Base-by-base conservation (phyloP, 768 basidiomycete genomes). In the Podaxis sp. region DNA sequence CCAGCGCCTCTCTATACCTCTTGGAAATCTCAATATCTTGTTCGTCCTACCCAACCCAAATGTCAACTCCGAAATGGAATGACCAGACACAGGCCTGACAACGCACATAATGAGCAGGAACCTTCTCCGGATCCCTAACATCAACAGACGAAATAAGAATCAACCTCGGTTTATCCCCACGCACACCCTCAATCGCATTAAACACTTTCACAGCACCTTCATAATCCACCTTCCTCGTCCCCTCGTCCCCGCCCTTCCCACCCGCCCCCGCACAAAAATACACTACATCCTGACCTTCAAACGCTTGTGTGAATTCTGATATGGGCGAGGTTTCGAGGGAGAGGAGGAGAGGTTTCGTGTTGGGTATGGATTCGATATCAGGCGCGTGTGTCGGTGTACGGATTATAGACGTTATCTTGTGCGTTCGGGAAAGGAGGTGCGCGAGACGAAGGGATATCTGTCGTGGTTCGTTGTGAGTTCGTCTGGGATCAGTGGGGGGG, bases 161-260 rank as follows among this genome's bases (percentile, higher is more conserved):
- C 52, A 88, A 68, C 61, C 84, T 72, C 52, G 85, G 85, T 61
- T 8, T 46, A 3, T 80, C 80, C 19, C 77, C 76, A 53, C 79
- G 66, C 2, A 84, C 73, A 1, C 52, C 72, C 70, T 88, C 87
- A 56, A 90, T 76, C 0, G 87, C 88, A 68, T 89, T 87, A 67
- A 85, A 89, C 4, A 88, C 80, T 72, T 88, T 89, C 46, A 89
- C 66, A 0, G 87, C 86, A 7, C 86, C 87, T 49, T 85, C 83
- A 66, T 82, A 84, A 68, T 83, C 81, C 3, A 88, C 86, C 39
- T 73, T 76, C 68, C 78, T 80, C 4, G 83, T 87, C 52, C 81
- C 70, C 66, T 83, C 82, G 30, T 77, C 76, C 0, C 81, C 81
- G 11, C 84, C 86, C 66, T 84, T 84, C 0, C 85, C 84, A 0